Conservation (phyloP, 108 stramenopile genomes). For the Aurantiochytrium sp. region DNA sequence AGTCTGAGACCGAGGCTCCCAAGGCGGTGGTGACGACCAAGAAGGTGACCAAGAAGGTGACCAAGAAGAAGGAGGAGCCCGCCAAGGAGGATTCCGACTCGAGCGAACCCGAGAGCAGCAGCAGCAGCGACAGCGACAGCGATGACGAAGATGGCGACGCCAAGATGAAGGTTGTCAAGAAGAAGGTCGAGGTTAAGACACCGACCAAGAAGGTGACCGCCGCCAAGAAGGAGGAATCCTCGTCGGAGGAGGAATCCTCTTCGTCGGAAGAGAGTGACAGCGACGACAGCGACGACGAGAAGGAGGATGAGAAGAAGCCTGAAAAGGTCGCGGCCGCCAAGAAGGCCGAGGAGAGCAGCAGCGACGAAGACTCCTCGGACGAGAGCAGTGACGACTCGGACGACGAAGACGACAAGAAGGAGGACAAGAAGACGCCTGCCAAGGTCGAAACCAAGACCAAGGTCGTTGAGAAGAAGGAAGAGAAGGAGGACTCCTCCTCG, state of each 20-base stretch:
- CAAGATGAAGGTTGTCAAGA: not conserved
- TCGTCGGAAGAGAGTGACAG: too few relatives aligned
- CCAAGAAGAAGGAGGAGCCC: slow-evolving; percentile 18
- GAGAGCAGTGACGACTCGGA: slow-evolving; percentile 25
- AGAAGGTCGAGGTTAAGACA: not conserved
- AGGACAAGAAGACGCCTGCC: slow-evolving; percentile 14
- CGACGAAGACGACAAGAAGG: slow-evolving; percentile 35
- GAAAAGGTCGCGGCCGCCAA: not conserved
- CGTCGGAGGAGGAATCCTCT: not conserved
- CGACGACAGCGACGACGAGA: not conserved
- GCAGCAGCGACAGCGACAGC: not conserved
- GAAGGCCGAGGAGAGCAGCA: slow-evolving; percentile 29
- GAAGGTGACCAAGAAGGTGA: not conserved
- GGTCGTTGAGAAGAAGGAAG: not conserved
- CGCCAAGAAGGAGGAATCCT: not conserved
- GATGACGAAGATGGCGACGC: not conserved
- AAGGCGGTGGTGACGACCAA: slow-evolving; percentile 20
- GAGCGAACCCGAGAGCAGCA: not conserved
- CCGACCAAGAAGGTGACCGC: not conserved
- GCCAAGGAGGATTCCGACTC: slow-evolving; percentile 12
- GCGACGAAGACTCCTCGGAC: slow-evolving; percentile 23
- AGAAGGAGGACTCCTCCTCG: slow-evolving; percentile 28
- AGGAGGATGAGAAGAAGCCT: not conserved
- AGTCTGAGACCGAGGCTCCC: slow-evolving; percentile 28
- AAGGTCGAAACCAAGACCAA: not conserved